Evolutionary conservation across 2,329 filamentous ascomycete species (phyloP), one percentile per base, ranked within the genome.

Genomic region (Sporothrix protearum): DNA sequence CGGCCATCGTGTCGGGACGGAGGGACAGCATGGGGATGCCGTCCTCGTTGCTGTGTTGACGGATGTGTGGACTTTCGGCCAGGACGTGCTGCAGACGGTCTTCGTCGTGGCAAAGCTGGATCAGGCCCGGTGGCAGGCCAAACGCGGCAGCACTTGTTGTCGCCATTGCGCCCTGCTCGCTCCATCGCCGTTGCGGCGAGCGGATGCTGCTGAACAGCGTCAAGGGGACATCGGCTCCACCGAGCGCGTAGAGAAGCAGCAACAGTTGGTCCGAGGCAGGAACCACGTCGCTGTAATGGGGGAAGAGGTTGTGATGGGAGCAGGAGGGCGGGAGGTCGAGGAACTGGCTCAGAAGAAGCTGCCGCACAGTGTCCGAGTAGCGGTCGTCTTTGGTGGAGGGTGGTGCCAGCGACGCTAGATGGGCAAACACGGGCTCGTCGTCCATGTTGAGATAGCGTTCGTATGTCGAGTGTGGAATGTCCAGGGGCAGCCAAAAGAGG

Each of bases 381-480:
- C 74, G 57, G 2, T 73, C 72, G 1, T 73, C 72, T 0, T 71
- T 68, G 1, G 33, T 36, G 33, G 33, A 36, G 8, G 4, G 4
- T 2, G 73, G 68, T 0, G 74, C 75, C 0, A 80, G 53, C 0
- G 72, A 74, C 0, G 64, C 45, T 2, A 80, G 45, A 55, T 80
- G 79, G 9, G 68, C 71, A n/a, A 80, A 78, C 0, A 76, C 73
- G 6, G 77, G 76, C 4, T 77, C 77, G 14, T 80, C 79, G 7
- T 80, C 79, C 73, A 80, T 76, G 30, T 78, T 79, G 0, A 80
- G 68, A 71, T 80, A 80, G 45, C 79, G 73, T 64, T 80, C 79
- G 10, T 80, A 80, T 79, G 79, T 80, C 0, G 79, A 80, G 10
- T 77, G 74, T 0, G 79, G 79, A 0, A 80, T 75, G 6, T 77